Percentiles rank a stretch among this genome's conserved stretches.
phyloP scores from a whole-genome alignment of 2,329 filamentous ascomycete genomes.

The Pseudopyrenochaeta lycopersici region DNA sequence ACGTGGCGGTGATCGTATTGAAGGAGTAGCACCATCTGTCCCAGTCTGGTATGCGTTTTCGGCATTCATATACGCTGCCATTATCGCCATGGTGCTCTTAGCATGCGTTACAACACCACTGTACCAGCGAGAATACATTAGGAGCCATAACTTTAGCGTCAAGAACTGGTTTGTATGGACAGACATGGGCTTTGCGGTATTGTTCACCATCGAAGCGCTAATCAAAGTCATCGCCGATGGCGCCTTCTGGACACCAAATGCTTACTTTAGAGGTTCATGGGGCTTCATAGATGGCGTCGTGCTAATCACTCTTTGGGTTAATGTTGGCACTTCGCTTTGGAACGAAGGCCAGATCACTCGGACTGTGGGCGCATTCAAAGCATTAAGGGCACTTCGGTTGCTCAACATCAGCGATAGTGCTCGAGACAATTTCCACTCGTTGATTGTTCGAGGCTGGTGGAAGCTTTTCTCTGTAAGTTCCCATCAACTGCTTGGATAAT shows the following conservation, averaged over 20 bases:
- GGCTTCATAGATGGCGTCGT: conserved; percentile 94
- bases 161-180: conserved; percentile 95
- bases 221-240: conserved; percentile 97
- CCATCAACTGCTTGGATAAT: neutral
- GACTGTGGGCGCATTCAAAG: conserved; percentile 96
- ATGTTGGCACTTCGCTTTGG: conserved; percentile 82
- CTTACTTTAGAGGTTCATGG: conserved; percentile 96
- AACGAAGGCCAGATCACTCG: conserved; percentile 86
- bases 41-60: conserved; percentile 93
- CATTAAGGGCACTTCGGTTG: conserved; percentile 85
- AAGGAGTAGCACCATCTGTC: conserved; percentile 89
- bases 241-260: conserved; percentile 95
- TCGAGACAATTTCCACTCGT: conserved; percentile 93
- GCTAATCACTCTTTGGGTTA: conserved; percentile 93
- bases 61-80: conserved; percentile 89
- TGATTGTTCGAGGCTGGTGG: conserved; percentile 93
- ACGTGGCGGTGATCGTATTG: conserved; percentile 83
- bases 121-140: conserved; percentile 89
- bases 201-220: conserved; percentile 85
- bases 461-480: conserved; percentile 82
- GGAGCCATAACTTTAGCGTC: conserved; percentile 65
- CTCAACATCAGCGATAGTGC: conserved; percentile 97
- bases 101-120: conserved; percentile 94
- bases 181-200: conserved; percentile 84
- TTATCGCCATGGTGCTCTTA: conserved; percentile 96